phyloP scores from a whole-genome alignment of 106 monocot genomes.

The Acorus gramineus region DNA sequence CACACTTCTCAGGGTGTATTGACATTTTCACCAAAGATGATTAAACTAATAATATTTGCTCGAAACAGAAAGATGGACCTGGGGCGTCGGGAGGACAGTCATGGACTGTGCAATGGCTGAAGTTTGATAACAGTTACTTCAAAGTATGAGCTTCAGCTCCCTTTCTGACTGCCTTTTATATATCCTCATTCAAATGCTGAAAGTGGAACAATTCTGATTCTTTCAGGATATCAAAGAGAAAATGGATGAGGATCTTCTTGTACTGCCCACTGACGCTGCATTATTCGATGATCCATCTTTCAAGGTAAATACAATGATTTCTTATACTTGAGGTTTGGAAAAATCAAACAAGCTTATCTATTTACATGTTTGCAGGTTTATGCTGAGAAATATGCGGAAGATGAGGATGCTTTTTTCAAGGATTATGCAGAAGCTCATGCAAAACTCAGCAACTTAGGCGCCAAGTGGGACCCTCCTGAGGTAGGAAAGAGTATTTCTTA shows the following conservation, averaged over 20 bases:
- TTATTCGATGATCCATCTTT: constrained; percentile 93
- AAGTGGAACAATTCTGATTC: background rate
- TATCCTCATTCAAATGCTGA: background rate
- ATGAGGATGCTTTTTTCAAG: constrained; percentile 78
- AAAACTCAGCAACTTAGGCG: constrained; percentile 83
- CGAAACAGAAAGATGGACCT: constrained; percentile 85
- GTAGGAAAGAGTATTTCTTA: constrained; percentile 9
- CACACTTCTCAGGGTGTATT: too few species aligned
- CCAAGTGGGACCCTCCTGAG: constrained; percentile 90
- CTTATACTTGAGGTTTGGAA: background rate
- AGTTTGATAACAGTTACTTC: constrained; percentile 99
- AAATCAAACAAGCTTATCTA: too few species aligned
- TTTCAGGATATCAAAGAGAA: constrained; percentile 82
- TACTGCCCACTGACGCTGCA: constrained; percentile 93
- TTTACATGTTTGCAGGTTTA: constrained; percentile 33
- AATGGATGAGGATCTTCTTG: constrained; percentile 89
- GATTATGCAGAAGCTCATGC: constrained; percentile 99
- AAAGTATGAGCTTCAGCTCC: constrained; percentile 30
- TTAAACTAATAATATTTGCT: background rate
- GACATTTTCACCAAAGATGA: too few species aligned
- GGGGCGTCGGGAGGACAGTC: constrained; percentile 97
- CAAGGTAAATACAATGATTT: constrained; percentile 36
- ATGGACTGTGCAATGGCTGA: constrained; percentile 95
- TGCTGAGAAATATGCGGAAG: constrained; percentile 93
- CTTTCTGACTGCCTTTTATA: background rate